Evolutionary conservation across 257 asterid species (phyloP).

Genomic region (Misopates orontium): DNA sequence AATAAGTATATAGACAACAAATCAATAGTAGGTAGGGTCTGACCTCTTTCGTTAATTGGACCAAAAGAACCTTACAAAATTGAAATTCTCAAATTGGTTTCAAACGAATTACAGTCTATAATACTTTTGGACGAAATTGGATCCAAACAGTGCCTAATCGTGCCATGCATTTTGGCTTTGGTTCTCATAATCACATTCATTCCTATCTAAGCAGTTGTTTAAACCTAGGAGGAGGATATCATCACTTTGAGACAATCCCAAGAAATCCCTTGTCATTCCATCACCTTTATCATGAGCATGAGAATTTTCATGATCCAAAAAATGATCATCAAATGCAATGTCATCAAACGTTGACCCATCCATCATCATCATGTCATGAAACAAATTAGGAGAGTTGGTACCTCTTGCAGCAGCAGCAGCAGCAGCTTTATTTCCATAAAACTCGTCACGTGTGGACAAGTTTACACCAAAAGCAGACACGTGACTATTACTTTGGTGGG

Average conservation of each 20-base stretch:
- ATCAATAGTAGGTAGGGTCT: too few relatives aligned
- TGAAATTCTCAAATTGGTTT: too few relatives aligned
- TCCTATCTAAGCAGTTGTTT: slow-evolving; percentile 19
- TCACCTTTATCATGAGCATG: slow-evolving; percentile 28
- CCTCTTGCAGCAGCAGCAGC: neutral
- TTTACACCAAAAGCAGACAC: too few relatives aligned
- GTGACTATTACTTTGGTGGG: slow-evolving; percentile 6
- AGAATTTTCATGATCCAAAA: slow-evolving; percentile 24
- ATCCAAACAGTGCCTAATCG: too few relatives aligned
- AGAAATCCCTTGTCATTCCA: slow-evolving; percentile 70
- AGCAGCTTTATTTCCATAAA: slow-evolving; percentile 71
- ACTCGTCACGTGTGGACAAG: too few relatives aligned
- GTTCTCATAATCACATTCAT: slow-evolving; percentile 31
- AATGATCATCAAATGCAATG: slow-evolving; percentile 18
- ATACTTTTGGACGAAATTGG: too few relatives aligned
- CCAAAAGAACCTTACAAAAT: too few relatives aligned
- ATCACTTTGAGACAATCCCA: slow-evolving; percentile 68
- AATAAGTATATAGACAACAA: too few relatives aligned
- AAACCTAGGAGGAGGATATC: slow-evolving; percentile 54
- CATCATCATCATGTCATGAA: slow-evolving; percentile 39
- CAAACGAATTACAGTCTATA: too few relatives aligned
- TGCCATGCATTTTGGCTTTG: too few relatives aligned
- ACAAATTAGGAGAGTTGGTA: slow-evolving; percentile 13
- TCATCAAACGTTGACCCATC: slow-evolving; percentile 29
- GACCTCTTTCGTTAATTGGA: too few relatives aligned